Percentiles rank a stretch among this genome's conserved stretches.
Evolutionary conservation across 345 rosid genomes (phyloP).

Genomic region (Eucalyptus pumila): DNA sequence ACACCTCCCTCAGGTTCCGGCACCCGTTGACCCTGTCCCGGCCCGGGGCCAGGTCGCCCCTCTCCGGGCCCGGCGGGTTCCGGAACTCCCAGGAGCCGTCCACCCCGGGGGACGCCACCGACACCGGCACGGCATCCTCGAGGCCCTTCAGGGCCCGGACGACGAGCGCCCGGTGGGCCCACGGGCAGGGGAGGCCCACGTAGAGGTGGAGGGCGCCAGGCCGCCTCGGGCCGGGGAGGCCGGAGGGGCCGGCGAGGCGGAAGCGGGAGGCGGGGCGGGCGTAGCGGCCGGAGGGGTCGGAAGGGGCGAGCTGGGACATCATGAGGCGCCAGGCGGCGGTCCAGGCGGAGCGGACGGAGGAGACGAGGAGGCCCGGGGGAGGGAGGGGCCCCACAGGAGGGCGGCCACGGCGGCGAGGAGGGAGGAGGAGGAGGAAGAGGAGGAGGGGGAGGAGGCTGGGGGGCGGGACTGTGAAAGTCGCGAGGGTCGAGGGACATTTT

Average conservation of each 20-base stretch:
- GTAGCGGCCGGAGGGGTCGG: slow-evolving; percentile 72
- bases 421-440: neutral
- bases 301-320: slow-evolving; percentile 94
- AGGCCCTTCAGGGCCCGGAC: slow-evolving; percentile 80
- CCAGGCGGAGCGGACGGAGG: slow-evolving; percentile 72
- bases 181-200: slow-evolving; percentile 88
- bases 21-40: slow-evolving; percentile 43
- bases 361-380: slow-evolving; percentile 77
- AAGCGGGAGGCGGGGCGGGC: slow-evolving; percentile 67
- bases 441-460: neutral
- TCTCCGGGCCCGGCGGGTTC: neutral
- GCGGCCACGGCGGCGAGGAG: slow-evolving; percentile 32
- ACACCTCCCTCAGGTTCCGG: slow-evolving; percentile 67
- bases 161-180: slow-evolving; percentile 87
- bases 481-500: neutral
- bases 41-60: slow-evolving; percentile 33
- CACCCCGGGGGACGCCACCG: slow-evolving; percentile 61
- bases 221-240: slow-evolving; percentile 11
- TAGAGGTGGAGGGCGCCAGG: slow-evolving; percentile 59
- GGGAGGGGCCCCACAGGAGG: slow-evolving; percentile 84
- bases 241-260: slow-evolving; percentile 29
- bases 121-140: slow-evolving; percentile 50
- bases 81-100: slow-evolving; percentile 85
- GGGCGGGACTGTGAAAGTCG: neutral
- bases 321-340: slow-evolving; percentile 67